A percentile compares a stretch with the other conserved stretches of the same genome.
These are phyloP conservation scores for Aeschynomene evenia DNA, from an alignment of 306 rosid genomes.

Conservation along the genomic window DNA sequence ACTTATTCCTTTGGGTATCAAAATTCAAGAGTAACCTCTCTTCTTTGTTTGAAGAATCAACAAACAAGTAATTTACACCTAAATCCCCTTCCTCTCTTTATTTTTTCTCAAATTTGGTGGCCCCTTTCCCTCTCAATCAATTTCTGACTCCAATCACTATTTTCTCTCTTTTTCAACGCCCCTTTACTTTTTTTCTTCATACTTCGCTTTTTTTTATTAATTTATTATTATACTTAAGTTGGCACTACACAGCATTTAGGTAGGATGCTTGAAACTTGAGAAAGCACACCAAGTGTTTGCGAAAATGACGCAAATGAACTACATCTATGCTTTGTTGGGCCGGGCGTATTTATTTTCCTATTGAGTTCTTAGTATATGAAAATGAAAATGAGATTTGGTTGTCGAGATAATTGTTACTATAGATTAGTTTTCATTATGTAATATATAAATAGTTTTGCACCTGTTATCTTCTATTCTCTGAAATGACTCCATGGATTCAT, in stretches of 20 bases:
- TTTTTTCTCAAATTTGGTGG: neutral
- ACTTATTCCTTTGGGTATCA: too few species aligned
- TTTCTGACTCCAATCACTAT: neutral
- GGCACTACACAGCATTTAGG: neutral
- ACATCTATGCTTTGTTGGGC: neutral
- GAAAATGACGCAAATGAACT: conserved; percentile 16
- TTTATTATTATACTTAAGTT: too few species aligned
- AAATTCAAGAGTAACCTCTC: neutral
- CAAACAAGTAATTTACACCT: neutral
- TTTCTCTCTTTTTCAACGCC: neutral
- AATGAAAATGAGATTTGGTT: too few species aligned
- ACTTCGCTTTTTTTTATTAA: too few species aligned
- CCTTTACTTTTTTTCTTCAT: neutral
- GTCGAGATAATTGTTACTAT: neutral
- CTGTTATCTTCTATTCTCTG: neutral
- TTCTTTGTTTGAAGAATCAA: neutral
- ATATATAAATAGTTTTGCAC: neutral
- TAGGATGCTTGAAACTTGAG: neutral
- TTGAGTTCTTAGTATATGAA: too few species aligned
- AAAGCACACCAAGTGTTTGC: conserved; percentile 42
- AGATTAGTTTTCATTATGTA: neutral
- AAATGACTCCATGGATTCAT: conserved; percentile 5
- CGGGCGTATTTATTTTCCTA: neutral
- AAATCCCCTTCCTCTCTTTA: neutral
- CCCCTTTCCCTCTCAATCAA: neutral